Base-by-base conservation (phyloP, 192 early-diverging fungal genomes). In the Linnemannia hyalina region DNA sequence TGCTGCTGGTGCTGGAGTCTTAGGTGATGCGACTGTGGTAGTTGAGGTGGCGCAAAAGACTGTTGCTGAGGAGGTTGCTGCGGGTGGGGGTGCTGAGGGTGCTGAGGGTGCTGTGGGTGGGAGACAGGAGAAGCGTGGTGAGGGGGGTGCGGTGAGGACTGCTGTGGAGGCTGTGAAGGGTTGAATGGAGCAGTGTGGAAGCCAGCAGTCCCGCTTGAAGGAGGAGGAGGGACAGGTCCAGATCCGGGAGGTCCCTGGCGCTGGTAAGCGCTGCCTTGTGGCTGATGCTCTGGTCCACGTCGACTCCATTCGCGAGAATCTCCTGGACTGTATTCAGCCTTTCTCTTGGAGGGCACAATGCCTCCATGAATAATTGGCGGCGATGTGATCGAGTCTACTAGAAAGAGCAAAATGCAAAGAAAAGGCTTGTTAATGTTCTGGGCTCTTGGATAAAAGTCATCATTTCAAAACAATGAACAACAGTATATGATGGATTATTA, bases 271-370 rank as follows among this genome's bases (percentile, higher is more conserved):
- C 5, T 70, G 7, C 52, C 44, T 36, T 65, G 72, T 9, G 32
- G 72, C 26, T 77, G 81, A 15, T 79, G 75, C 36, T 73, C 76
- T 32, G 74, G 74, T 42, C 68, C 73, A 29, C 83, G 74, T 54
- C 83, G 46, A 23, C 74, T 38, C 83, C 83, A 85, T 2, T 85
- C 83, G 2, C 74, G 78, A 6, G 52, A n/a, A 35, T 85, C 83
- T 23, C 68, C 75, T 41, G 78, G 47, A 22, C 78, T 77, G 52
- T 76, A 78, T 7, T 85, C 83, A 10, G 74, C 83, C 57, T 85
- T 85, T 36, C 83, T 70, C 74, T 85, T 85, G 42, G 83, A 80
- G 5, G 83, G 83, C 4, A 85, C 83, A 18, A 80, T 71, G 13
- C 83, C 83, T 23, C 73, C 65, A 15, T 80, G 75, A 26, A 63